phyloP scores from a whole-genome alignment of 352 stramenopile species.

The Globisporangium perplexum region DNA sequence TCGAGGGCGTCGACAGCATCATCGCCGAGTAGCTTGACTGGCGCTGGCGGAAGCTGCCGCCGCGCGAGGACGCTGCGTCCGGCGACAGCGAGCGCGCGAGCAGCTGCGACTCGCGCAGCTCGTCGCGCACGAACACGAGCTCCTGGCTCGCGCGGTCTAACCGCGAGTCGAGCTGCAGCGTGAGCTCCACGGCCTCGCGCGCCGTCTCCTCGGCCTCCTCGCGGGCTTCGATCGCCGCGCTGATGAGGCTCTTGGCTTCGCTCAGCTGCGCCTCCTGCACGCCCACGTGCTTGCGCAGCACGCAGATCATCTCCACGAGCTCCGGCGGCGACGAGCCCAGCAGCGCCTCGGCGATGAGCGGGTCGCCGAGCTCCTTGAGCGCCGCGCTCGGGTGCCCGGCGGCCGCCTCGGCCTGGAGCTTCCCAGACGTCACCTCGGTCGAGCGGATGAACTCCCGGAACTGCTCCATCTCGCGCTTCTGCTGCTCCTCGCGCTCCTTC shows the following conservation, averaged over 20 bases:
- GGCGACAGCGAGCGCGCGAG: slow-evolving; percentile 8
- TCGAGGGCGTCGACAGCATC: slow-evolving; percentile 8
- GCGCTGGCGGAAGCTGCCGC: neutral
- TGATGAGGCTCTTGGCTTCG: slow-evolving; percentile 68
- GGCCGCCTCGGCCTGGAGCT: slow-evolving; percentile 10
- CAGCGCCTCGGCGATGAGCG: slow-evolving; percentile 48
- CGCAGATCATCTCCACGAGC: slow-evolving; percentile 62
- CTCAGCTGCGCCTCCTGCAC: slow-evolving; percentile 73
- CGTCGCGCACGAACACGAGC: slow-evolving; percentile 22
- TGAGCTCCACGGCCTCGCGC: slow-evolving; percentile 66
- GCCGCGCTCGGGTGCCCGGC: slow-evolving; percentile 2
- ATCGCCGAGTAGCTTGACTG: slow-evolving; percentile 3
- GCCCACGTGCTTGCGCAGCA: slow-evolving; percentile 62
- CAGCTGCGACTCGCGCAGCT: slow-evolving; percentile 18
- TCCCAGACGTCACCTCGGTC: slow-evolving; percentile 39
- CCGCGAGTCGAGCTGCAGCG: slow-evolving; percentile 59
- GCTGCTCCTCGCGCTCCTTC: slow-evolving; percentile 64
- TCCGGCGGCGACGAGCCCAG: slow-evolving; percentile 41
- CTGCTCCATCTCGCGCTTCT: slow-evolving; percentile 83
- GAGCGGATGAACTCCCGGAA: slow-evolving; percentile 81
- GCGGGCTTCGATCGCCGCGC: slow-evolving; percentile 68
- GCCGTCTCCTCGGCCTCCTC: slow-evolving; percentile 69
- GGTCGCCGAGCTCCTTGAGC: slow-evolving; percentile 40
- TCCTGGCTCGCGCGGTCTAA: slow-evolving; percentile 60
- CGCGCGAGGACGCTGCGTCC: neutral